Conservation (phyloP, 768 basidiomycete genomes). For the Pholiota molesta region DNA sequence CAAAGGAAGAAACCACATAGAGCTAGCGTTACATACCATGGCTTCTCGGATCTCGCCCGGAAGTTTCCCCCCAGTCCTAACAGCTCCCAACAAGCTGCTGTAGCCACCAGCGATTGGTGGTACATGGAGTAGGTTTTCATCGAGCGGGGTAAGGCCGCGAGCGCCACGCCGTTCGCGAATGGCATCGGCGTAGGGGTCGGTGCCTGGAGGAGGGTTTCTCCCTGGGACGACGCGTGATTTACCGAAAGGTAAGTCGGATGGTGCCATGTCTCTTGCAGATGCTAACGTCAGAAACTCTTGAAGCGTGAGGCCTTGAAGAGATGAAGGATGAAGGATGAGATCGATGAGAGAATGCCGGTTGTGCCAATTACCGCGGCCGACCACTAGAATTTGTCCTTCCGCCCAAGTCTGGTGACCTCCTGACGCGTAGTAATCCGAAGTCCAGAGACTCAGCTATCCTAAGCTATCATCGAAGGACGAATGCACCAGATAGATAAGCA, state of each 20-base stretch:
- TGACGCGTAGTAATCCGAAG: too few species aligned
- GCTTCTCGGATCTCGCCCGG: conserved; percentile 52
- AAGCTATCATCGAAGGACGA: too few species aligned
- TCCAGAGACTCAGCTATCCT: too few species aligned
- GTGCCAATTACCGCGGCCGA: too few species aligned
- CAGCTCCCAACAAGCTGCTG: conserved; percentile 51
- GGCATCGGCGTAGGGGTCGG: conserved; percentile 47
- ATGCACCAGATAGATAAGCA: too few species aligned
- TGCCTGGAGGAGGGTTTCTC: conserved; percentile 44
- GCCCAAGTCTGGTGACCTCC: too few species aligned
- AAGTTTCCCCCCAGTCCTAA: conserved; percentile 49
- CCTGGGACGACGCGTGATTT: conserved; percentile 47
- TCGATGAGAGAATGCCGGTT: too few species aligned
- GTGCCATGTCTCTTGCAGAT: conserved; percentile 3
- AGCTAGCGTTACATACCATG: conserved; percentile 38
- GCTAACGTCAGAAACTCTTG: too few species aligned
- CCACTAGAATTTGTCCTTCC: too few species aligned
- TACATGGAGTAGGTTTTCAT: conserved; percentile 51
- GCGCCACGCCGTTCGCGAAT: conserved; percentile 52
- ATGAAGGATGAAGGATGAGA: too few species aligned
- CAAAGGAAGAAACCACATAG: neutral
- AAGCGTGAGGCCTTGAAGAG: too few species aligned
- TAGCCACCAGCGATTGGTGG: conserved; percentile 53
- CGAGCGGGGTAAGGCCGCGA: conserved; percentile 52
- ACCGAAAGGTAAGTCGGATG: conserved; percentile 16